phyloP scores from a whole-genome alignment of 1,284 basidiomycete genomes.

The Naganishia cerealis region DNA sequence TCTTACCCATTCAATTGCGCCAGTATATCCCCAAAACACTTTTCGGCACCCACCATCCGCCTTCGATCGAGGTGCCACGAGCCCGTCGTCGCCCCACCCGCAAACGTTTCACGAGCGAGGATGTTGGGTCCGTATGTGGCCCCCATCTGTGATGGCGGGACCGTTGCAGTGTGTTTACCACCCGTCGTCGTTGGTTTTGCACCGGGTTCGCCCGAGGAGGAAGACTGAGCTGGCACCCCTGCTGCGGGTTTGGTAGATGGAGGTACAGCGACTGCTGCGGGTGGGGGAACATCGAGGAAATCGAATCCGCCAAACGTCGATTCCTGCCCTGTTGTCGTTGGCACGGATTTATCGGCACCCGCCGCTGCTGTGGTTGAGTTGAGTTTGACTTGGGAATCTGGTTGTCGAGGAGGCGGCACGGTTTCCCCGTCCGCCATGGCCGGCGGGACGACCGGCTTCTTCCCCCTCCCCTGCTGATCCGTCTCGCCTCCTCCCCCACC shows the following conservation, averaged over 20 bases:
- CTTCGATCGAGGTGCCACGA: conserved; percentile 32
- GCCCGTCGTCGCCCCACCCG: conserved; percentile 31
- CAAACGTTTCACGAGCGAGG: conserved; percentile 31
- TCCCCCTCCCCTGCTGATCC: background rate
- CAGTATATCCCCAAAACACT: conserved; percentile 30
- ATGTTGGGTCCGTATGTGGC: conserved; percentile 23
- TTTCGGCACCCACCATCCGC: conserved; percentile 31
- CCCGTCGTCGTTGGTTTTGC: background rate
- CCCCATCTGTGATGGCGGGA: background rate
- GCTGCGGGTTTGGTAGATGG: background rate
- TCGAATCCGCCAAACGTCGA: conserved; percentile 18
- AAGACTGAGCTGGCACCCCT: too few species aligned
- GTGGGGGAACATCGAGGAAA: conserved; percentile 7
- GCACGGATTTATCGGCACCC: background rate
- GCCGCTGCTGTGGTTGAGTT: background rate
- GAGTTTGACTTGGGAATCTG: background rate
- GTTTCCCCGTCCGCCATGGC: conserved; percentile 1
- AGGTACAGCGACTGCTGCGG: background rate
- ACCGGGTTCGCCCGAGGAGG: background rate
- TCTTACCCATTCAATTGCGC: conserved; percentile 21
- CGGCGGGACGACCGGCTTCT: background rate
- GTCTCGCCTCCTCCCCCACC: background rate
- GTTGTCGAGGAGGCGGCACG: conserved; percentile 4
- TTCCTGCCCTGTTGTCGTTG: background rate
- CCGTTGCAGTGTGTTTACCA: background rate